Conservation (phyloP, 2,329 filamentous ascomycete genomes). For the Hypomyces perniciosus region DNA sequence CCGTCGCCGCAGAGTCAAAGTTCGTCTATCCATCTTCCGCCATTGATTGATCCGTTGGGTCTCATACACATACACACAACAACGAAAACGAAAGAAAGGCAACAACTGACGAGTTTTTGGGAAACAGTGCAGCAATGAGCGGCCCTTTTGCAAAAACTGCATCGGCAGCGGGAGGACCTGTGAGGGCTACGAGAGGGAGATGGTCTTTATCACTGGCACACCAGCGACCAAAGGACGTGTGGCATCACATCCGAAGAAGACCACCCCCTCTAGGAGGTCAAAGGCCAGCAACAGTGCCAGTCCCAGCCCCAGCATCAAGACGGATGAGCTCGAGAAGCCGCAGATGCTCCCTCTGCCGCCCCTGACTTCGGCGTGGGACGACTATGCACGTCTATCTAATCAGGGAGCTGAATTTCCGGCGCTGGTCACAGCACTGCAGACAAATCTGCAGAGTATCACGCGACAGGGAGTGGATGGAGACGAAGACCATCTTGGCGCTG, state of each 20-base stretch:
- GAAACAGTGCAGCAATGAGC: constrained; percentile 54
- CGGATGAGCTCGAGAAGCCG: constrained; percentile 20
- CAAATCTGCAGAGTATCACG: constrained; percentile 32
- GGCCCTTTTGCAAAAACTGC: constrained; percentile 56
- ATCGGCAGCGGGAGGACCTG: constrained; percentile 50
- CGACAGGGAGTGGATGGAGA: constrained; percentile 20
- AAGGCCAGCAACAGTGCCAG: constrained; percentile 16
- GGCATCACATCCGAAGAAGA: constrained; percentile 48
- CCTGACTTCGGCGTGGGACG: constrained; percentile 45
- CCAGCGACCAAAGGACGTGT: constrained; percentile 48
- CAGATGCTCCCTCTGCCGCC: constrained; percentile 34
- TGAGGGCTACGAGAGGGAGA: constrained; percentile 56
- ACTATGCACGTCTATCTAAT: constrained; percentile 37
- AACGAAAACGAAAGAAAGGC: background rate
- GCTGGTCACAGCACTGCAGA: constrained; percentile 41
- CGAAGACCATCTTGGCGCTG: background rate
- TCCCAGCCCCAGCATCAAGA: constrained; percentile 13
- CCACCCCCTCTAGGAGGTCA: constrained; percentile 28
- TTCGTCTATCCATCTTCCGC: constrained; percentile 25
- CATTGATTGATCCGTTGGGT: background rate
- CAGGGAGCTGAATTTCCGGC: constrained; percentile 32
- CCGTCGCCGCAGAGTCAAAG: constrained; percentile 52
- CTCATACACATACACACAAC: background rate
- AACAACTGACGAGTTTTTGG: background rate
- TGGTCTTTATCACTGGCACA: constrained; percentile 59